Base-by-base conservation (phyloP, 2,329 filamentous ascomycete species). In the Aspergillus piperis region DNA sequence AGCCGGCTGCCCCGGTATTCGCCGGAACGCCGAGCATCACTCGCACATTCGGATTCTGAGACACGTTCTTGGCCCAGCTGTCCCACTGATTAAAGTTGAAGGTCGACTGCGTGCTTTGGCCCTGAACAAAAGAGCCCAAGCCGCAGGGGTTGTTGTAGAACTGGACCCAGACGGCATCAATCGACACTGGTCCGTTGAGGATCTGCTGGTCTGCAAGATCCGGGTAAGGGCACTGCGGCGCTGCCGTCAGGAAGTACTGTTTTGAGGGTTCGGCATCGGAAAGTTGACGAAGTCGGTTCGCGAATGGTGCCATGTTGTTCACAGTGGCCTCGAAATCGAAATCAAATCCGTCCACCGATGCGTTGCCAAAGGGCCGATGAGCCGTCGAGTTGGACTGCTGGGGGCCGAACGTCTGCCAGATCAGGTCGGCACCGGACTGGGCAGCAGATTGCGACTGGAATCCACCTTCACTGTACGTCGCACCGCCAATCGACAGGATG, bases 391-490 rank as follows among this genome's bases (percentile, higher is more conserved):
- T 57, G 27, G 27, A 19, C 15, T 54, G 27, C 3, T 75, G 70
- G 4, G 89, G 86, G 2, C 90, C 90, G 71, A 91, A 92, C 63
- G 87, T 88, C 54, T 84, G 79, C 89, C 89, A 92, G 59, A 92
- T 77, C 19, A 83, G 79, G 57, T 88, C 76, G 0, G 89, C 90
- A 2, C 84, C 84, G 1, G 77, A 70, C 19, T 79, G 71, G 5
- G 88, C 88, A 0, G 79, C 82, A 0, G 74, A 64, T 1, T 78
- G 66, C n/a, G 80, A 83, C 39, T 74, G 69, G 77, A 90, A 90
- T 25, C 88, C 88, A 32, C 86, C 88, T 71, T 90, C 87, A 17
- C 80, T 85, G 73, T 90, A 90, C 1, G 87, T 88, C 2, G 86
- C 86, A 32, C 90, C 89, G 17, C 89, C 90, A 48, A 92, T 80